These are phyloP conservation scores for Epicoccum sorghinum DNA, from an alignment of 2,329 filamentous ascomycete genomes.

Conservation along the genomic window DNA sequence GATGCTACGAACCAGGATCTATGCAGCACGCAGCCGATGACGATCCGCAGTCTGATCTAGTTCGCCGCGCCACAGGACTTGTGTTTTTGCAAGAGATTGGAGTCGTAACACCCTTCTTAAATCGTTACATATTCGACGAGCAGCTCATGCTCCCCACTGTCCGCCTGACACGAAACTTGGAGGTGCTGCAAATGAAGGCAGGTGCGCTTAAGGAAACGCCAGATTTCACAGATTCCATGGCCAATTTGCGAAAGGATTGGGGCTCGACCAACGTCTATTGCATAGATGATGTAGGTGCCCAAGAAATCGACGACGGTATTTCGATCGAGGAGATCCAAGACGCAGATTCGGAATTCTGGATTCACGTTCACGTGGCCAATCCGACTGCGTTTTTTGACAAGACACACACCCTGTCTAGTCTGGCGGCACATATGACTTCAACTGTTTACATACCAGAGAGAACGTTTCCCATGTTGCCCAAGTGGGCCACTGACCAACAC, in stretches of 20 bases:
- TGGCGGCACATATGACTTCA: constrained; percentile 64
- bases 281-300: constrained; percentile 70
- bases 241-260: constrained; percentile 65
- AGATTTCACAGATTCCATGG: constrained; percentile 61
- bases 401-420: constrained; percentile 63
- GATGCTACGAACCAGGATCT: constrained; percentile 61
- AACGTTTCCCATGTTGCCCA: constrained; percentile 63
- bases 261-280: constrained; percentile 68
- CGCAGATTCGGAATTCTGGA: constrained; percentile 66
- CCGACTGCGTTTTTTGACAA: constrained; percentile 72
- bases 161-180: constrained; percentile 52
- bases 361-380: constrained; percentile 80
- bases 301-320: constrained; percentile 79
- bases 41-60: constrained; percentile 4
- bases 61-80: constrained; percentile 54
- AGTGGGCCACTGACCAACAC: constrained; percentile 53
- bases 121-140: constrained; percentile 66
- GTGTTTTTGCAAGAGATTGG: constrained; percentile 79
- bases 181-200: constrained; percentile 47
- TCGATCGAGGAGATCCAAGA: constrained; percentile 68
- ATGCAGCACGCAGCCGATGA: constrained; percentile 46
- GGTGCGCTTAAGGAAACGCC: constrained; percentile 31
- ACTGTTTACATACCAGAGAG: constrained; percentile 64
- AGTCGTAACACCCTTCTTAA: constrained; percentile 72
- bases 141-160: constrained; percentile 59